Conservation (phyloP, 441 rosid species). For the Aleurites moluccanus region DNA sequence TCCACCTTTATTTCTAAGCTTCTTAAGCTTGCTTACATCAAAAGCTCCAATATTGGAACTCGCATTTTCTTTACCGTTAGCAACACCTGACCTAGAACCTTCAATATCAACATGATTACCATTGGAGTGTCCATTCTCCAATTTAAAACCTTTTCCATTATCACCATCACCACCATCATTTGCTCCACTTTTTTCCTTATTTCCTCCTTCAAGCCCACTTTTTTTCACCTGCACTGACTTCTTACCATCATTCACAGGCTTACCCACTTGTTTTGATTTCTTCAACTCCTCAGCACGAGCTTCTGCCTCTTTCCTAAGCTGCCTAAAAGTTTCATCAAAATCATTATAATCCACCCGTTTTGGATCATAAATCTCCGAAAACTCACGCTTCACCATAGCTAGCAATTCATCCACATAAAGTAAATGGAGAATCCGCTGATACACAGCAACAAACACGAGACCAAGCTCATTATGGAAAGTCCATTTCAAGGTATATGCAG, state of each 20-base stretch:
- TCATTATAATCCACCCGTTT: slow-evolving; percentile 56
- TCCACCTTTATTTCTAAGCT: slow-evolving; percentile 73
- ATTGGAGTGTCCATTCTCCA: slow-evolving; percentile 69
- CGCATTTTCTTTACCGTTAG: slow-evolving; percentile 79
- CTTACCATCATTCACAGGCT: slow-evolving; percentile 49
- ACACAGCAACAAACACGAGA: slow-evolving; percentile 90
- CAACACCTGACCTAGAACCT: slow-evolving; percentile 48
- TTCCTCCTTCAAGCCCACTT: slow-evolving; percentile 63
- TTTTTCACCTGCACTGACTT: slow-evolving; percentile 65
- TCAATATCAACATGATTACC: slow-evolving; percentile 39
- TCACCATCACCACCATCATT: slow-evolving; percentile 57
- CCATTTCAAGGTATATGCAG: slow-evolving; percentile 92
- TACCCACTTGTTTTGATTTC: slow-evolving; percentile 58
- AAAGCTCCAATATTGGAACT: slow-evolving; percentile 70
- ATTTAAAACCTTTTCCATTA: slow-evolving; percentile 38
- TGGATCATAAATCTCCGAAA: slow-evolving; percentile 74
- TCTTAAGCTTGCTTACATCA: slow-evolving; percentile 90
- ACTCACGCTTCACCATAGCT: slow-evolving; percentile 68
- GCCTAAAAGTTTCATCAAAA: slow-evolving; percentile 85
- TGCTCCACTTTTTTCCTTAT: slow-evolving; percentile 44
- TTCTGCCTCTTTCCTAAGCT: slow-evolving; percentile 88
- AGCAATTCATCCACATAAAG: slow-evolving; percentile 91
- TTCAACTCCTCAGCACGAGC: slow-evolving; percentile 85
- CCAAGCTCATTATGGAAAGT: slow-evolving; percentile 94
- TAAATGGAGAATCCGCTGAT: slow-evolving; percentile 86